Conservation (phyloP, 768 basidiomycete genomes). For the Lyophyllum atratum region DNA sequence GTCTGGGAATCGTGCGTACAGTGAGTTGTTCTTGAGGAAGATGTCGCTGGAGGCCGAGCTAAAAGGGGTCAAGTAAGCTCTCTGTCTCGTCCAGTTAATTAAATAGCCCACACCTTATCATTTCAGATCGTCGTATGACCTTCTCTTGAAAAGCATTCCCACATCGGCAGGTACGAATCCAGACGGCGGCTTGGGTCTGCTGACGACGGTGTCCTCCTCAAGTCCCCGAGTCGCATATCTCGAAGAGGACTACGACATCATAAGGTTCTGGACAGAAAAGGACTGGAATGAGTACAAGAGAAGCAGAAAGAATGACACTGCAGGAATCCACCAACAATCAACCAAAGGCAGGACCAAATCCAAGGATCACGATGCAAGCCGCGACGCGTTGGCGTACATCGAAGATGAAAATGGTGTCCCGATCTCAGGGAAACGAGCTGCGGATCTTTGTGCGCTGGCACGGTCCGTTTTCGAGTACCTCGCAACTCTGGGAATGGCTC, state of each 20-base stretch:
- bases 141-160: neutral
- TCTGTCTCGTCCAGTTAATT: neutral
- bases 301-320: neutral
- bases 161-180: neutral
- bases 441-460: neutral
- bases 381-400: neutral
- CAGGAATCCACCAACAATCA: neutral
- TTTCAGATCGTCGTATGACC: neutral
- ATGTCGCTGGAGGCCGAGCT: neutral
- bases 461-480: neutral
- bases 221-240: neutral
- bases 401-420: neutral
- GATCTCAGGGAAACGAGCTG: neutral
- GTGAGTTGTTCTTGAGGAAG: neutral
- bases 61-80: neutral
- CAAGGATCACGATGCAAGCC: neutral
- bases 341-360: neutral
- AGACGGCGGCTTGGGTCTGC: neutral
- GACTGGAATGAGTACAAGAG: neutral
- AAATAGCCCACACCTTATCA: neutral
- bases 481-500: slow-evolving; percentile 1
- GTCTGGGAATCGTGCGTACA: neutral
- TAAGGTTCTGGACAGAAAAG: neutral
- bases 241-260: neutral
- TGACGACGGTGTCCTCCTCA: neutral